Base-by-base conservation (phyloP, 2,329 filamentous ascomycete genomes). In the Thielaviopsis populi region DNA sequence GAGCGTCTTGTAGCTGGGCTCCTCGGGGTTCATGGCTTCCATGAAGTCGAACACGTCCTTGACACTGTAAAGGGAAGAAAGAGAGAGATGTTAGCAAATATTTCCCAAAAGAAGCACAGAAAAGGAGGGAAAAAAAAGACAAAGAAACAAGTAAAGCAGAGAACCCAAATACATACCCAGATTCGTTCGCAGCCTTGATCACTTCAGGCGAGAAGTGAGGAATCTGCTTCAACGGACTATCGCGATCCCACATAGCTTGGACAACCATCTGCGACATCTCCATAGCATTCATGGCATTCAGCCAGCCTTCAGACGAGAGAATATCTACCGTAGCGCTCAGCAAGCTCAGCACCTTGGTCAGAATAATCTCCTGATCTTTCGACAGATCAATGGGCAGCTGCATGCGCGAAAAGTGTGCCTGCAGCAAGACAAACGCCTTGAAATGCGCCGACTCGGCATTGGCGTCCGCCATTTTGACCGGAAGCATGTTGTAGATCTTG, bases 251-350 rank as follows among this genome's bases (percentile, higher is more conserved):
- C 89, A 97, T 96, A 60, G 88, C 91, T 76, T 99, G 94, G 2
- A 99, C 91, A 62, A 95, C 89, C 94, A 99, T 99, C 73, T 99
- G 94, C 13, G 89, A 95, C 83, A 99, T 90, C 74, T 99, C 94
- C 92, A 99, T 99, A 33, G 94, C 94, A 70, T 87, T 91, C 86
- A 96, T 95, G 66, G 94, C 92, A 72, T 99, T 99, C 67, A 99
- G 81, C 70, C 96, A 90, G 15, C 92, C 94, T 70, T 99, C 91
- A 0, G 91, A 96, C 10, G 91, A 96, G 42, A 99, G 81, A 17
- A 99, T 91, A 73, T 99, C 94, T 24, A 97, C 94, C 70, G 87
- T 89, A 24, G 94, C 92, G 72, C 89, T 95, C 58, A 99, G 81
- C 11, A 99, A 81, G 71, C 88, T 90, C 64, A 97, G 79, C 0